A percentile compares a stretch with the other conserved stretches of the same genome.
Evolutionary conservation across 108 stramenopile species (phyloP).

Genomic region (Fragilaria crotonensis): DNA sequence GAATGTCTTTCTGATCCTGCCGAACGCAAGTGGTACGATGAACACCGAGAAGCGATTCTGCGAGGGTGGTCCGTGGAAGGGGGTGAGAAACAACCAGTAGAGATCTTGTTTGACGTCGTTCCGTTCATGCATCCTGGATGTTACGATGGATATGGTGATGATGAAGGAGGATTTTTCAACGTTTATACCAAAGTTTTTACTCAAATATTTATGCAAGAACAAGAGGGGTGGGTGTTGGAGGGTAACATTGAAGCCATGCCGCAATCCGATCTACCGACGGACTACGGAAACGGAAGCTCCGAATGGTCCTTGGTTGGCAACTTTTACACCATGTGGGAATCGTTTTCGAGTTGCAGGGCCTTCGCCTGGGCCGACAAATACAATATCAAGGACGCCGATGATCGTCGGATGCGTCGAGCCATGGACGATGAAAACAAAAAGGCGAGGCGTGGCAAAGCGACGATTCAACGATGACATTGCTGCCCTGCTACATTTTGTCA

Average conservation of each 20-base stretch:
- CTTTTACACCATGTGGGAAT: slow-evolving; percentile 82
- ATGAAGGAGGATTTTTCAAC: slow-evolving; percentile 46
- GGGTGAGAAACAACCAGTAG: background rate
- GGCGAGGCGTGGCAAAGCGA: slow-evolving; percentile 59
- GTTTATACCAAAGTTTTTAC: slow-evolving; percentile 60
- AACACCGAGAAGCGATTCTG: slow-evolving; percentile 82
- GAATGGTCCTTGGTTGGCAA: slow-evolving; percentile 41
- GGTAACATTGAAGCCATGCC: slow-evolving; percentile 36
- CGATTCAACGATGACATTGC: slow-evolving; percentile 65
- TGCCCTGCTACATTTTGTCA: slow-evolving; percentile 73
- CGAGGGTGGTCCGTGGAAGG: slow-evolving; percentile 43
- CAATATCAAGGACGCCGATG: slow-evolving; percentile 60
- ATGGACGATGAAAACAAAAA: slow-evolving; percentile 88
- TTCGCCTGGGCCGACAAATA: slow-evolving; percentile 85
- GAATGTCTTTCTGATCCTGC: slow-evolving; percentile 86
- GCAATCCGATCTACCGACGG: slow-evolving; percentile 28
- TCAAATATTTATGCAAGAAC: slow-evolving; percentile 58
- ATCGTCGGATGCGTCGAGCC: slow-evolving; percentile 60
- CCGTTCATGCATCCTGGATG: slow-evolving; percentile 62
- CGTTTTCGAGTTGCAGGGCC: slow-evolving; percentile 50
- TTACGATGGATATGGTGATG: slow-evolving; percentile 61
- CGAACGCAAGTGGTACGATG: slow-evolving; percentile 90
- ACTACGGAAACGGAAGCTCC: slow-evolving; percentile 51
- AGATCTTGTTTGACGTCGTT: slow-evolving; percentile 72
- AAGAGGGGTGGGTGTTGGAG: slow-evolving; percentile 38